A percentile compares a stretch with the other conserved stretches of the same genome.
These are phyloP conservation scores for Sphagnurus paluster DNA, from an alignment of 1,284 basidiomycete species.

Conservation along the genomic window DNA sequence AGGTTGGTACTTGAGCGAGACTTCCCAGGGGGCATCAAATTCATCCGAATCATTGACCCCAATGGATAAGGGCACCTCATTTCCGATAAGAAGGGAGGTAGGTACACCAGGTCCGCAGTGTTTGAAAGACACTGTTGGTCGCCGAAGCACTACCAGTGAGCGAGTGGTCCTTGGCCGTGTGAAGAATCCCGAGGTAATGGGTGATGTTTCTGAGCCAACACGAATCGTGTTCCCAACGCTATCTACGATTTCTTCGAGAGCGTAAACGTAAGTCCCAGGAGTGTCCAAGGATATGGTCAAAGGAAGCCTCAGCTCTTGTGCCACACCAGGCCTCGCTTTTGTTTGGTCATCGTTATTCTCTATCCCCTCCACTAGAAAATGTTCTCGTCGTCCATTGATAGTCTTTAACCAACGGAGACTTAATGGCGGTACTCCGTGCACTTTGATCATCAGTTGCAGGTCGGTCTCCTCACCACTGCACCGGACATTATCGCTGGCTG, in stretches of 20 bases:
- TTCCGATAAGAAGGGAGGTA: conserved; percentile 73
- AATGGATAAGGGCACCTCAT: conserved; percentile 55
- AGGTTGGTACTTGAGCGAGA: conserved; percentile 63
- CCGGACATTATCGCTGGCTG: conserved; percentile 50
- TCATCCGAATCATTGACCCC: conserved; percentile 51
- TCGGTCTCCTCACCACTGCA: conserved; percentile 73
- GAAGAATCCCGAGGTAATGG: conserved; percentile 23
- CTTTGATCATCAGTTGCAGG: conserved; percentile 64
- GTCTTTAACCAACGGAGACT: conserved; percentile 77
- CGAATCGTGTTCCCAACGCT: conserved; percentile 70
- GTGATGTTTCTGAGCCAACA: conserved; percentile 37
- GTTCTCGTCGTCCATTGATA: conserved; percentile 59
- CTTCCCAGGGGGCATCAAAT: conserved; percentile 67
- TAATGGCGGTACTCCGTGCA: conserved; percentile 78
- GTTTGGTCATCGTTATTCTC: conserved; percentile 50
- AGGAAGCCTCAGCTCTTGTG: conserved; percentile 67
- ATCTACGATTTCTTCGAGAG: conserved; percentile 74
- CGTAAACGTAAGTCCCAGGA: conserved; percentile 67
- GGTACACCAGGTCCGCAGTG: conserved; percentile 75
- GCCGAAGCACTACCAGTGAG: conserved; percentile 74
- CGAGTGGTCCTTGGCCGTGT: conserved; percentile 55
- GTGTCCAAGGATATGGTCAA: conserved; percentile 61
- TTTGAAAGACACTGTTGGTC: conserved; percentile 74
- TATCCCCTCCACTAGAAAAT: conserved; percentile 82
- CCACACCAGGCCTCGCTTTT: conserved; percentile 28